phyloP scores from a whole-genome alignment of 768 basidiomycete genomes.

The Ramaria sp. region DNA sequence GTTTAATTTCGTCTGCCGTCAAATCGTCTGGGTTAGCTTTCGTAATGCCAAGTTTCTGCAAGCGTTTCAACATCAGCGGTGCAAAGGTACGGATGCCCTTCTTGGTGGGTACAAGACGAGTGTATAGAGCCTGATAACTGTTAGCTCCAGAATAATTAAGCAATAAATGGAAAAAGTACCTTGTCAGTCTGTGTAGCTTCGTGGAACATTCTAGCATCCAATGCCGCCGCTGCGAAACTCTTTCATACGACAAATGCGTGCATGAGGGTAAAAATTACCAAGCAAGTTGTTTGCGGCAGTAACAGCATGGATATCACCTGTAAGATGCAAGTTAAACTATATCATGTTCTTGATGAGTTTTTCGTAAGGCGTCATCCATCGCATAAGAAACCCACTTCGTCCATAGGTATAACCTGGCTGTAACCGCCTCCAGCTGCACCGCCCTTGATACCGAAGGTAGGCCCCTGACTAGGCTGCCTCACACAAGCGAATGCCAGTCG shows the following conservation, averaged over 20 bases:
- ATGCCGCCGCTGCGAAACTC: constrained; percentile 62
- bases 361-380: background rate
- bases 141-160: background rate
- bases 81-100: constrained; percentile 94
- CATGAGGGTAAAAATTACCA: constrained; percentile 31
- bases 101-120: constrained; percentile 81
- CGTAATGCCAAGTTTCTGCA: constrained; percentile 89
- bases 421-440: constrained; percentile 98
- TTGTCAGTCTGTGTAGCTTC: constrained; percentile 94
- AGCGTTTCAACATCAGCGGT: constrained; percentile 90
- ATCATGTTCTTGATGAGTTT: background rate
- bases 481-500: constrained; percentile 94
- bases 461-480: constrained; percentile 95
- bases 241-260: background rate
- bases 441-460: constrained; percentile 98
- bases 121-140: constrained; percentile 58
- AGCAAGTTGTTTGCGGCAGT: constrained; percentile 96
- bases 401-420: constrained; percentile 99
- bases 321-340: constrained; percentile 91
- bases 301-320: constrained; percentile 96
- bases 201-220: constrained; percentile 97
- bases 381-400: constrained; percentile 47
- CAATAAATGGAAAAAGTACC: constrained; percentile 23
- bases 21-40: constrained; percentile 89
- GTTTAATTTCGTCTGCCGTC: constrained; percentile 83